Conservation (phyloP, 257 asterid species). For the Gentiana straminea region DNA sequence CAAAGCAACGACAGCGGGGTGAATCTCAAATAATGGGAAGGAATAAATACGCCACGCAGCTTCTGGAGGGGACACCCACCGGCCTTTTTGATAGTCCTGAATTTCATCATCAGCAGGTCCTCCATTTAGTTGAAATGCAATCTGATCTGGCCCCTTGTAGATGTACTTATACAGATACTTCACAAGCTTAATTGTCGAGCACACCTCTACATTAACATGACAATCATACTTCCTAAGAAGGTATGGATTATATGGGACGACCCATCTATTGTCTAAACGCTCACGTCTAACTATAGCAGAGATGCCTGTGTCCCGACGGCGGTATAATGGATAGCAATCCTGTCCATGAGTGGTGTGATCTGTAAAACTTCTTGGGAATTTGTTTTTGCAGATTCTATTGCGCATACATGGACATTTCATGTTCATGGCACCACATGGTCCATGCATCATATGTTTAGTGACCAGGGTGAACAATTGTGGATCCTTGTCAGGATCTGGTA, state of each 20-base stretch:
- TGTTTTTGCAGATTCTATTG: background rate
- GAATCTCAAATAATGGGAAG: background rate
- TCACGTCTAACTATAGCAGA: fast-evolving
- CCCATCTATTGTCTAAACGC: background rate
- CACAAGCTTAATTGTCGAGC: background rate
- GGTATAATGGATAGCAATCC: background rate
- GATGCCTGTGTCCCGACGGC: background rate
- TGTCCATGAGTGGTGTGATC: background rate
- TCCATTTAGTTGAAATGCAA: fast-evolving
- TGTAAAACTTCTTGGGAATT: background rate
- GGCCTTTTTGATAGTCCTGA: background rate
- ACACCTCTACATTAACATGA: background rate
- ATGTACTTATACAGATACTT: background rate
- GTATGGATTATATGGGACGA: background rate
- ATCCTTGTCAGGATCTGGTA: background rate
- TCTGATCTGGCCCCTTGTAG: background rate
- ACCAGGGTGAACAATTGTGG: background rate
- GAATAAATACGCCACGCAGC: background rate
- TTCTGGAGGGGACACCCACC: background rate
- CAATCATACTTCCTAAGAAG: background rate
- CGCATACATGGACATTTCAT: background rate
- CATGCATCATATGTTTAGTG: slow-evolving; percentile 2
- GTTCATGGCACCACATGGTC: background rate
- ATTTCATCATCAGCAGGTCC: background rate
- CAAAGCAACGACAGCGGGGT: background rate